Evolutionary conservation across 2,329 filamentous ascomycete species (phyloP), one percentile per base, ranked within the genome.

Genomic region (Plectosphaerella sp.): DNA sequence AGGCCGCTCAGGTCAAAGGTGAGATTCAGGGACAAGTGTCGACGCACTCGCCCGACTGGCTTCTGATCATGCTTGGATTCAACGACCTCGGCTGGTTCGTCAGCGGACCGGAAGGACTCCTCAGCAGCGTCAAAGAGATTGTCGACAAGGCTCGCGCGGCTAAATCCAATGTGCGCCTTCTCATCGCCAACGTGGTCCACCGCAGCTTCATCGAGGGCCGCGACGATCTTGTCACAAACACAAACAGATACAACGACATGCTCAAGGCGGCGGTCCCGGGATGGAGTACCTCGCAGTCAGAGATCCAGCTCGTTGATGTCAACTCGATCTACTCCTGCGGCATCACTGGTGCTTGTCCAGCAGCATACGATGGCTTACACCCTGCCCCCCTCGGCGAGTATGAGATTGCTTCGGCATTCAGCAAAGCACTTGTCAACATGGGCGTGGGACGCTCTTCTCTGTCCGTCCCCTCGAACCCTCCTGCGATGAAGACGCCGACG

Each of bases 351-450:
- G 55, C 18, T 24, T 64, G 62, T 15, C 61, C 56, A 11, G 63
- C 62, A 1, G 64, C 66, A 6, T 68, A 71, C 52, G 72, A 75
- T 58, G 72, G 72, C 10, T 57, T 76, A 9, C 72, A 76, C 50
- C 72, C 72, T 1, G 71, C 69, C 47, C 63, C 64, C 6, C 57
- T 67, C 1, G 72, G 71, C 15, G 72, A 75, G 47, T 72, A 62
- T 54, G 63, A 74, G 51, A 70, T 76, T 48, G 71, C 72, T 3
- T 57, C 64, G 43, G 71, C 71, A 10, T 75, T 74, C 57, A 62
- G 65, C 2, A 49, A 55, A 10, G 61, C 63, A 8, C 62, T 73
- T 10, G 41, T 62, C 24, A 45, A 51, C 8, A 66, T 64, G 22
- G 39, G 47, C 20, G 28, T 67, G 25, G 65, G 65, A 3, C 49